Evolutionary conservation across 495 filamentous ascomycete species (phyloP).

Genomic region (Trichoderma erinaceum): DNA sequence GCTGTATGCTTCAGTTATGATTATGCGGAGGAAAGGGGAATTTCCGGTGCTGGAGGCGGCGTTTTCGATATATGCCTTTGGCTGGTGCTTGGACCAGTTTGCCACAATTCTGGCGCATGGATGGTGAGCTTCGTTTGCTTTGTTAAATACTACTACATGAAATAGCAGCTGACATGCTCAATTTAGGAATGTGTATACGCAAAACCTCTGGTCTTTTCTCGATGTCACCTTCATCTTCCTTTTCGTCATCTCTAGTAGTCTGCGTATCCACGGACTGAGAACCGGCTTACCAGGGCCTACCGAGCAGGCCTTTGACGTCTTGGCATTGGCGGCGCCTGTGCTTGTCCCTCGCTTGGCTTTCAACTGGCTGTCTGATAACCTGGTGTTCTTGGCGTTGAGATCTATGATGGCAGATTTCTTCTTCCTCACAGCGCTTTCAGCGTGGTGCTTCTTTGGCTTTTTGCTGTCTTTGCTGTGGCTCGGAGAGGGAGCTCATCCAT

Average conservation of each 20-base stretch:
- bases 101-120: slow-evolving; percentile 67
- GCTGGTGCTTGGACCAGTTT: slow-evolving; percentile 69
- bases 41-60: slow-evolving; percentile 49
- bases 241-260: slow-evolving; percentile 52
- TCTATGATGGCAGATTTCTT: slow-evolving; percentile 73
- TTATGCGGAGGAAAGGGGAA: slow-evolving; percentile 42
- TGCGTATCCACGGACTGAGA: slow-evolving; percentile 53
- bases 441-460: slow-evolving; percentile 70
- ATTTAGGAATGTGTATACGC: slow-evolving; percentile 64
- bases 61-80: slow-evolving; percentile 59
- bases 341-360: slow-evolving; percentile 68
- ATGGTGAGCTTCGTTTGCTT: slow-evolving; percentile 35
- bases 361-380: slow-evolving; percentile 66
- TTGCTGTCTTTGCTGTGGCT: slow-evolving; percentile 67
- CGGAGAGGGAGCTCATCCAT: slow-evolving; percentile 38
- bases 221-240: slow-evolving; percentile 61
- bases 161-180: slow-evolving; percentile 11
- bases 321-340: slow-evolving; percentile 63
- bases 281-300: slow-evolving; percentile 29
- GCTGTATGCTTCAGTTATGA: slow-evolving; percentile 60
- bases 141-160: neutral
- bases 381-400: slow-evolving; percentile 63
- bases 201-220: slow-evolving; percentile 74
- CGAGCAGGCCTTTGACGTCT: slow-evolving; percentile 58
- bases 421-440: slow-evolving; percentile 54